Base-by-base conservation (phyloP, 2,329 filamentous ascomycete species). In the Verticillium zaregamsianum region DNA sequence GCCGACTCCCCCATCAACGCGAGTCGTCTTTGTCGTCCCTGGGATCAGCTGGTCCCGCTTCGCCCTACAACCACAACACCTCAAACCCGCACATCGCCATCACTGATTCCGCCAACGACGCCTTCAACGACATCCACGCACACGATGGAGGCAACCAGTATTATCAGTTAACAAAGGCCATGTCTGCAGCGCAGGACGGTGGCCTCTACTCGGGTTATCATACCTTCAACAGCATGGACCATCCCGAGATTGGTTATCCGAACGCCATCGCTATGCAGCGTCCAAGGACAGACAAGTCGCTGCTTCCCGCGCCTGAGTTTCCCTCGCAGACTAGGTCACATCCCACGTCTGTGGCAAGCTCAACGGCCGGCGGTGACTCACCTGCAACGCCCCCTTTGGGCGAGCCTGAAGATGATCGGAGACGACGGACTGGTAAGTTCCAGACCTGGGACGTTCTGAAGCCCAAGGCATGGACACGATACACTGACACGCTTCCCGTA, bases 11-110 rank as follows among this genome's bases (percentile, higher is more conserved):
- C 31, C 86, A 88, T 68, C 79, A 88, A 55, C 82, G 86, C 66
- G 85, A 88, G 65, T 84, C 85, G 2, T 88, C 85, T 7, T 74
- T 86, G 40, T 88, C 86, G 0, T 88, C 86, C 0, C 68, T 87
- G 49, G 84, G 83, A 12, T 88, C 86, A 0, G 79, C 82, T 39
- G 84, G 82, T n/a, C 86, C 86, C 20, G 77, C 81, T 0, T 88
- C 86, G 20, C 85, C 86, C 3, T 88, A 79, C 70, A 81, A 79
- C 45, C 76, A 80, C 62, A 85, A 78, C 68, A 82, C 78, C 2
- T 79, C 83, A 40, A 84, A 86, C 64, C 85, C 85, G 2, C 83
- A 86, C 9, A 85, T 88, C 58, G 82, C 83, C 28, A 73, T 85
- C 15, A 79, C 76, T 55, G 83, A 86, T 65, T 74, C 81, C 17